Conservation (phyloP, 179 eudicot species). For the Beta corolliflora region DNA sequence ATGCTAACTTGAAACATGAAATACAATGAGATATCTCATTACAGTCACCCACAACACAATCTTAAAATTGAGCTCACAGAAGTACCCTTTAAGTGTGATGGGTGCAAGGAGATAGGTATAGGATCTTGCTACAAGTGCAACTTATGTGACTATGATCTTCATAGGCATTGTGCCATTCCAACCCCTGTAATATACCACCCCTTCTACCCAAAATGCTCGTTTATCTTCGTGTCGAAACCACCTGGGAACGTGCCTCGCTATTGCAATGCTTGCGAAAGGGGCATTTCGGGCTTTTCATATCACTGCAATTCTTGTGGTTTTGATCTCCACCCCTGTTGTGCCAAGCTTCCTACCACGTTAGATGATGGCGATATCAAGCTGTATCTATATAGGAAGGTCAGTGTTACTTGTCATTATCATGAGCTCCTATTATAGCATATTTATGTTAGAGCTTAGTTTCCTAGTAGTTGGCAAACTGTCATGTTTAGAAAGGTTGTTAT, state of each 20-base stretch:
- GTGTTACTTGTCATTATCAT: neutral
- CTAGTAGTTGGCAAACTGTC: neutral
- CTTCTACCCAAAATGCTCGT: conserved; percentile 75
- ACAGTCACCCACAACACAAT: conserved; percentile 84
- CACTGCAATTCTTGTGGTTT: conserved; percentile 60
- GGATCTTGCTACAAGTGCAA: conserved; percentile 71
- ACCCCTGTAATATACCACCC: conserved; percentile 62
- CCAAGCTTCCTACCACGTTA: conserved; percentile 54
- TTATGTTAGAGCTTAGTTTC: neutral
- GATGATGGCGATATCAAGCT: conserved; percentile 64
- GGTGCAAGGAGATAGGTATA: conserved; percentile 86
- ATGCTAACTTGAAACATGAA: conserved; percentile 24
- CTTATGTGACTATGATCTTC: conserved; percentile 72
- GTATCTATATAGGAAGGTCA: conserved; percentile 62
- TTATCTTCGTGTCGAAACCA: conserved; percentile 66
- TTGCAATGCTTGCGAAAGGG: conserved; percentile 86
- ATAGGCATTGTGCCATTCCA: conserved; percentile 80
- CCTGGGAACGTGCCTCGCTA: conserved; percentile 67
- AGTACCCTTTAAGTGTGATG: conserved; percentile 80
- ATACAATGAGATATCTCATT: conserved; percentile 67
- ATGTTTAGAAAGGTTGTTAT: neutral
- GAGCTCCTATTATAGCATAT: neutral
- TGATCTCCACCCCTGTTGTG: conserved; percentile 70
- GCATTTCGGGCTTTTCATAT: conserved; percentile 67
- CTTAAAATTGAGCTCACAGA: conserved; percentile 65